These are phyloP conservation scores for Luvunga scandens DNA, from an alignment of 345 rosid genomes.

Conservation along the genomic window DNA sequence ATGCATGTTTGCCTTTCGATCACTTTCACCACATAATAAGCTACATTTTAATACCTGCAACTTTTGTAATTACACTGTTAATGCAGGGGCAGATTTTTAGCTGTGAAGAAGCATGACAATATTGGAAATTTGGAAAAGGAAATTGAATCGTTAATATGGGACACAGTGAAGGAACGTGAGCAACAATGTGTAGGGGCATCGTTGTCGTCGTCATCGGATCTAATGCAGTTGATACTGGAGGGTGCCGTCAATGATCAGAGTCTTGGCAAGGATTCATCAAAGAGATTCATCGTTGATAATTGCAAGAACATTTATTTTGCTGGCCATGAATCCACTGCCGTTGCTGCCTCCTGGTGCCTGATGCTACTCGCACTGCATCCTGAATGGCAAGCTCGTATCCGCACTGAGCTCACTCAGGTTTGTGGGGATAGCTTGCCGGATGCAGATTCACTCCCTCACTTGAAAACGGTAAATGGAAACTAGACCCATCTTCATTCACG, in stretches of 20 bases:
- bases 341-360: conserved; percentile 79
- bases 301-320: conserved; percentile 87
- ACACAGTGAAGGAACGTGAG: conserved; percentile 56
- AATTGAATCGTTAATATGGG: conserved; percentile 66
- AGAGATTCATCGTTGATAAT: conserved; percentile 68
- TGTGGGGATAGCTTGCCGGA: conserved; percentile 40
- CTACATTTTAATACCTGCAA: no score
- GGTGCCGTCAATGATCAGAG: conserved; percentile 42
- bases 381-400: conserved; percentile 64
- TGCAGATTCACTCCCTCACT: conserved; percentile 43
- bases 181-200: conserved; percentile 30
- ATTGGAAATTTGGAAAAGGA: conserved; percentile 52
- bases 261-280: conserved; percentile 41
- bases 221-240: conserved; percentile 66
- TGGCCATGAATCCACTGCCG: conserved; percentile 73
- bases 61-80: neutral
- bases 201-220: conserved; percentile 32
- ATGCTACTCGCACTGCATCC: conserved; percentile 83
- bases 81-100: conserved; percentile 33
- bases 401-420: conserved; percentile 44
- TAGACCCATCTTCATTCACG: no score
- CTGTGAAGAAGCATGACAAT: conserved; percentile 34
- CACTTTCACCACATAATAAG: neutral
- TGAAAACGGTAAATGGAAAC: conserved; percentile 43
- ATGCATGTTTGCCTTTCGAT: neutral